Conservation (phyloP, 352 stramenopile genomes). For the Phytophthora syringae region DNA sequence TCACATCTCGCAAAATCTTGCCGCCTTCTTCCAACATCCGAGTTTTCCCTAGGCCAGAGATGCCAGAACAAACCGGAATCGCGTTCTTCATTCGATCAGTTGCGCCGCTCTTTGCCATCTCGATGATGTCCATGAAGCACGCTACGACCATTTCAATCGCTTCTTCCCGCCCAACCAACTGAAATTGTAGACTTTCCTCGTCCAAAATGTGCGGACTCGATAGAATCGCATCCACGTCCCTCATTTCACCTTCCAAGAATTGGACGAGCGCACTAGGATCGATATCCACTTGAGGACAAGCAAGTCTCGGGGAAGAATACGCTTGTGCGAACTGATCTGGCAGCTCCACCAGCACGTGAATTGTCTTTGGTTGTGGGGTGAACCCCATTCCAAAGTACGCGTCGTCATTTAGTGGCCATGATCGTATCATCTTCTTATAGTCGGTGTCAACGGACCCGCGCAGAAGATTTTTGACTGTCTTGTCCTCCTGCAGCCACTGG, state of each 20-base stretch:
- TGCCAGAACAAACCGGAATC: conserved; percentile 33
- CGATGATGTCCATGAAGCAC: conserved; percentile 3
- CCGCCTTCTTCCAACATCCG: conserved; percentile 35
- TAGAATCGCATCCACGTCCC: neutral
- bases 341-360: too few relatives aligned
- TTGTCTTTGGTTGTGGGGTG: too few relatives aligned
- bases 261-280: neutral
- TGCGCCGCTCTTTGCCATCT: neutral
- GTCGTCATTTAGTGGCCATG: too few relatives aligned
- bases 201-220: conserved; percentile 7
- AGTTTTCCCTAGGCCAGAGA: conserved; percentile 33
- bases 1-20: conserved; percentile 22
- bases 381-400: too few relatives aligned
- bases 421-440: too few relatives aligned
- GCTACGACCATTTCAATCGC: neutral
- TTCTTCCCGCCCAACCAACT: conserved; percentile 2
- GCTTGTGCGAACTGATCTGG: too few relatives aligned
- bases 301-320: too few relatives aligned
- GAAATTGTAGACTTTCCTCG: conserved; percentile 5
- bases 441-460: too few relatives aligned
- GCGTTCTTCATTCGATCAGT: conserved; percentile 12
- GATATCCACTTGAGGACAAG: too few relatives aligned
- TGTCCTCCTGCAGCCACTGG: too few relatives aligned
- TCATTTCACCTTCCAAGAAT: conserved; percentile 16
- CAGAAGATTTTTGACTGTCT: too few relatives aligned